Conservation (phyloP, 495 filamentous ascomycete genomes). For the Penicillium tannophilum region DNA sequence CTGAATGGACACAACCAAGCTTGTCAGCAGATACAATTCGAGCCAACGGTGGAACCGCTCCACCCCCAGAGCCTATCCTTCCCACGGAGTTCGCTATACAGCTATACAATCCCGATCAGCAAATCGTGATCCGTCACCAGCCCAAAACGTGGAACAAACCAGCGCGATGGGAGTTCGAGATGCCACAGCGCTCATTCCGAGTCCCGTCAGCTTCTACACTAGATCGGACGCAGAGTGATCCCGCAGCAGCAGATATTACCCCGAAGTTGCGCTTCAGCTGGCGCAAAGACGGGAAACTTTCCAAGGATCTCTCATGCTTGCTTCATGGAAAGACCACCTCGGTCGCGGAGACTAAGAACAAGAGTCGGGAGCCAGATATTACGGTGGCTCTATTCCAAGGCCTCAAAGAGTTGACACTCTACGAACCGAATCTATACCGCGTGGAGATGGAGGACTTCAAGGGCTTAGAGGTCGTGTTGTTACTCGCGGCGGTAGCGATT, state of each 20-base stretch:
- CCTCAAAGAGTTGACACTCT: conserved; percentile 75
- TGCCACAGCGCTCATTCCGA: conserved; percentile 84
- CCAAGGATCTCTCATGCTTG: conserved; percentile 79
- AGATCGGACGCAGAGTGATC: conserved; percentile 73
- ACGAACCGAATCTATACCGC: conserved; percentile 86
- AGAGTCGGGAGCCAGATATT: conserved; percentile 90
- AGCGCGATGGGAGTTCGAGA: conserved; percentile 86
- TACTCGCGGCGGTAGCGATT: conserved; percentile 83
- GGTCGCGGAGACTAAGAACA: conserved; percentile 62
- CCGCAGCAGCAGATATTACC: conserved; percentile 65
- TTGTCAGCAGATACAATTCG: conserved; percentile 80
- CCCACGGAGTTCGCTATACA: conserved; percentile 80
- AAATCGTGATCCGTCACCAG: conserved; percentile 68
- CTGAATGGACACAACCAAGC: conserved; percentile 80
- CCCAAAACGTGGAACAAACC: conserved; percentile 75
- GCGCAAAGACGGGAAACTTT: conserved; percentile 87
- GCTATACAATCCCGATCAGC: conserved; percentile 93
- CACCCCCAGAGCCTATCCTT: conserved; percentile 72
- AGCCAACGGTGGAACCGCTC: conserved; percentile 66
- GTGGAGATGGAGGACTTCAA: conserved; percentile 95
- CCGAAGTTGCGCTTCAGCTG: conserved; percentile 86
- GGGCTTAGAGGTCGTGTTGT: conserved; percentile 82
- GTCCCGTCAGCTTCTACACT: conserved; percentile 73
- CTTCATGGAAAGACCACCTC: conserved; percentile 73
- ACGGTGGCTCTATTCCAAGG: conserved; percentile 78